These are phyloP conservation scores for Umbelopsis vinacea DNA, from an alignment of 192 early-diverging fungal genomes.

Conservation along the genomic window DNA sequence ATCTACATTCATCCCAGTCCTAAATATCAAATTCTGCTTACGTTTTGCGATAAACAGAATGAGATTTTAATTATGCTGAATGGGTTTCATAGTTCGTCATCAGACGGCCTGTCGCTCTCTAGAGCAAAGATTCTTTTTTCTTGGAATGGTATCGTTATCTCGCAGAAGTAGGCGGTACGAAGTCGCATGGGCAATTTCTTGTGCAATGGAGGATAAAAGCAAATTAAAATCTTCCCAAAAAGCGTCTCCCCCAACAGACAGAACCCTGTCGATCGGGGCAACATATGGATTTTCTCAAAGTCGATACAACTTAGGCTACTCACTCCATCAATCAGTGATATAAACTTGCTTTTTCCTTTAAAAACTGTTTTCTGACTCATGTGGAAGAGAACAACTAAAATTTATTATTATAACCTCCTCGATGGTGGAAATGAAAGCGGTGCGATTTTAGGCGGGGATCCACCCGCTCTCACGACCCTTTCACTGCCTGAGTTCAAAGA, in stretches of 20 bases:
- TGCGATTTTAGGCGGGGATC: background rate
- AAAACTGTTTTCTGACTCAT: too few species aligned
- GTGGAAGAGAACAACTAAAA: background rate
- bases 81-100: too few species aligned
- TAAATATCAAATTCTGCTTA: too few species aligned
- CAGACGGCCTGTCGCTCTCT: too few species aligned
- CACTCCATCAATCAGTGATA: too few species aligned
- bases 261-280: background rate
- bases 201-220: background rate
- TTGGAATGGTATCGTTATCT: background rate
- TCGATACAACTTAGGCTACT: too few species aligned
- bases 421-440: background rate
- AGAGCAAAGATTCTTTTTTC: too few species aligned
- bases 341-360: too few species aligned
- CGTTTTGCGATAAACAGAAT: too few species aligned
- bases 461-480: background rate
- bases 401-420: background rate
- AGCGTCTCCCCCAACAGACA: background rate
- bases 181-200: background rate
- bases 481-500: background rate
- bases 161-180: background rate
- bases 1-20: too few species aligned
- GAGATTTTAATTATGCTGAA: too few species aligned
- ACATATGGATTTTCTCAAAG: background rate
- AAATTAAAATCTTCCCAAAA: background rate